phyloP scores from a whole-genome alignment of 768 basidiomycete genomes.

The Lactarius psammicola region DNA sequence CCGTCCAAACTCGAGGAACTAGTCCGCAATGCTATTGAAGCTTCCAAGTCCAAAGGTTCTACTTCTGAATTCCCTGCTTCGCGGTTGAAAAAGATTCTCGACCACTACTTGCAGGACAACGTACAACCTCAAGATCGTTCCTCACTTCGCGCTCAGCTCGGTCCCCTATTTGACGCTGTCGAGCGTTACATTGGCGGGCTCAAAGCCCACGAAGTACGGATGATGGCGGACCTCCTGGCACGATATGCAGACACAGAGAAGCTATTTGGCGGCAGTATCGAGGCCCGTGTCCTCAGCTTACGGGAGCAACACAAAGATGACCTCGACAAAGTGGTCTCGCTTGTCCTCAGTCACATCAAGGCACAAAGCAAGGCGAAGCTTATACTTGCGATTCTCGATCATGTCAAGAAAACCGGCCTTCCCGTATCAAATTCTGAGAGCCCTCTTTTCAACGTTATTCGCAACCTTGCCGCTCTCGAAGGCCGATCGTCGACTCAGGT shows the following conservation, averaged over 20 bases:
- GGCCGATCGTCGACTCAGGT: conserved; percentile 91
- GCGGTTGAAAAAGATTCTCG: conserved; percentile 82
- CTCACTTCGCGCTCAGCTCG: conserved; percentile 73
- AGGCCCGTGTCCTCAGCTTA: conserved; percentile 84
- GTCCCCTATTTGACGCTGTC: conserved; percentile 67
- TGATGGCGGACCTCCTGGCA: conserved; percentile 72
- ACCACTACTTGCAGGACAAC: conserved; percentile 79
- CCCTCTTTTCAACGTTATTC: conserved; percentile 70
- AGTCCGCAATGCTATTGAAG: conserved; percentile 75
- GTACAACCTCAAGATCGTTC: conserved; percentile 77
- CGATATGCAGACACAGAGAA: conserved; percentile 86
- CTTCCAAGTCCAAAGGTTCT: conserved; percentile 68
- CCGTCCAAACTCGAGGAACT: conserved; percentile 87
- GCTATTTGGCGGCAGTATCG: conserved; percentile 91
- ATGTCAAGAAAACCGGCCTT: conserved; percentile 78
- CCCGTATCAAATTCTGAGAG: conserved; percentile 76
- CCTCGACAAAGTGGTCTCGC: conserved; percentile 79
- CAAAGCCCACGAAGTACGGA: conserved; percentile 81
- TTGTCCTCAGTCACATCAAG: conserved; percentile 95
- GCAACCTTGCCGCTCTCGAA: conserved; percentile 82
- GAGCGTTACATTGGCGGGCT: conserved; percentile 79
- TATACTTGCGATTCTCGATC: conserved; percentile 80
- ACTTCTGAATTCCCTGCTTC: conserved; percentile 85
- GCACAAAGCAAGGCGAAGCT: conserved; percentile 90
- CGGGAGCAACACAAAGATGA: conserved; percentile 92